These are phyloP conservation scores for Zygosaccharomyces pseudorouxii DNA, from an alignment of 805 yeast species.

Conservation along the genomic window DNA sequence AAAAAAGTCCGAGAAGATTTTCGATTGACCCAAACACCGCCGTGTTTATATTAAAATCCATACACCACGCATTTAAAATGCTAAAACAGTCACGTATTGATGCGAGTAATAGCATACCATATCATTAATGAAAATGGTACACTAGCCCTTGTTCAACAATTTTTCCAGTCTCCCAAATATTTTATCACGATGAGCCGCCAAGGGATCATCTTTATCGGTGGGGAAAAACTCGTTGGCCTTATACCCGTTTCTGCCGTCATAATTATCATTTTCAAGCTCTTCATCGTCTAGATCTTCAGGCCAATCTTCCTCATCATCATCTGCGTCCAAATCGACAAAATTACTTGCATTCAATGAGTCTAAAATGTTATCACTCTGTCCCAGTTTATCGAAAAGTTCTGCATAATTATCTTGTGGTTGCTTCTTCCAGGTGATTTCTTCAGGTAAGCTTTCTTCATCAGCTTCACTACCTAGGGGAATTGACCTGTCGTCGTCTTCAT, in stretches of 20 bases:
- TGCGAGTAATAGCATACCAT: not conserved
- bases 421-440: constrained; percentile 13
- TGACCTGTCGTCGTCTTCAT: constrained; percentile 63
- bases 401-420: constrained; percentile 14
- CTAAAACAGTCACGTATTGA: constrained; percentile 1
- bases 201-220: constrained; percentile 51
- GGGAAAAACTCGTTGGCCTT: constrained; percentile 53
- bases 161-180: constrained; percentile 54
- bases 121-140: not conserved
- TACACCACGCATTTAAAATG: not conserved
- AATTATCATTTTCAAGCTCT: constrained; percentile 47
- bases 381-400: constrained; percentile 24
- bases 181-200: constrained; percentile 59
- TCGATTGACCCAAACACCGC: not conserved
- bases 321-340: constrained; percentile 35
- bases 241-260: constrained; percentile 32
- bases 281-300: constrained; percentile 79
- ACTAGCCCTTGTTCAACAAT: constrained; percentile 41
- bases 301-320: constrained; percentile 30
- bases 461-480: constrained; percentile 37
- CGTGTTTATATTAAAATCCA: not conserved
- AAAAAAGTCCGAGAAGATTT: not conserved
- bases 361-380: constrained; percentile 22
- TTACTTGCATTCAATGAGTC: constrained; percentile 23
- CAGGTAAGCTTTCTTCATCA: constrained; percentile 37